phyloP scores from a whole-genome alignment of 345 rosid genomes.

The Eucalyptus dawsonii region DNA sequence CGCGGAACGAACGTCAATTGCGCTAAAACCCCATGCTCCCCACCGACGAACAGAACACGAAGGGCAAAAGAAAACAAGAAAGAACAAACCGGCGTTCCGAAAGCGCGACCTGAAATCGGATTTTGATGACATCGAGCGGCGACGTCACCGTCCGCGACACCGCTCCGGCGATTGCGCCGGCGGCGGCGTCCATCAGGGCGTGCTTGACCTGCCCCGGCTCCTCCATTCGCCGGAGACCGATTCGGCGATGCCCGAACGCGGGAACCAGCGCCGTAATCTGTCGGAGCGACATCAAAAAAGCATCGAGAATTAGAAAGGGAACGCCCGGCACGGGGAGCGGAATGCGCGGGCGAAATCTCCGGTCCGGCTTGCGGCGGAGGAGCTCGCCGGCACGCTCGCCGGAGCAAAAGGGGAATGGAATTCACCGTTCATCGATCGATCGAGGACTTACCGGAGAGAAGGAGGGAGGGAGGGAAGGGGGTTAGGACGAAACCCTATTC shows the following conservation, averaged over 20 bases:
- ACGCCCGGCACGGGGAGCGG: neutral
- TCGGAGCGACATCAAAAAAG: neutral
- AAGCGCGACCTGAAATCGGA: conserved; percentile 84
- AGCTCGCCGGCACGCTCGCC: neutral
- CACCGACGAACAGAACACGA: neutral
- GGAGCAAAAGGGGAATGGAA: neutral
- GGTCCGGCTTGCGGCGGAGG: neutral
- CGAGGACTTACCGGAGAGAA: neutral
- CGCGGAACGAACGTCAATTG: neutral
- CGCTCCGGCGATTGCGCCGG: conserved; percentile 80
- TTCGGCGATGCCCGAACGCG: neutral
- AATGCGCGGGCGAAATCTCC: neutral
- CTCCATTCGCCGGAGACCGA: conserved; percentile 10
- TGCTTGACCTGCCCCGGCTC: conserved; percentile 72
- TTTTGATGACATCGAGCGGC: conserved; percentile 97
- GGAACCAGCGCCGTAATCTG: neutral
- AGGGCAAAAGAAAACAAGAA: neutral
- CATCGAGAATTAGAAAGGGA: neutral
- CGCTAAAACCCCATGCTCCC: neutral
- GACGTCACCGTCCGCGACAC: conserved; percentile 87
- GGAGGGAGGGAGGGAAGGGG: neutral
- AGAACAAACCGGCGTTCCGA: neutral
- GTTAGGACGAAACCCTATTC: neutral
- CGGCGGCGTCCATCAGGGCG: conserved; percentile 45
- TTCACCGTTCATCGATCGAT: neutral